Base-by-base conservation (phyloP, 768 basidiomycete species). In the Hydnomerulius pinastri region DNA sequence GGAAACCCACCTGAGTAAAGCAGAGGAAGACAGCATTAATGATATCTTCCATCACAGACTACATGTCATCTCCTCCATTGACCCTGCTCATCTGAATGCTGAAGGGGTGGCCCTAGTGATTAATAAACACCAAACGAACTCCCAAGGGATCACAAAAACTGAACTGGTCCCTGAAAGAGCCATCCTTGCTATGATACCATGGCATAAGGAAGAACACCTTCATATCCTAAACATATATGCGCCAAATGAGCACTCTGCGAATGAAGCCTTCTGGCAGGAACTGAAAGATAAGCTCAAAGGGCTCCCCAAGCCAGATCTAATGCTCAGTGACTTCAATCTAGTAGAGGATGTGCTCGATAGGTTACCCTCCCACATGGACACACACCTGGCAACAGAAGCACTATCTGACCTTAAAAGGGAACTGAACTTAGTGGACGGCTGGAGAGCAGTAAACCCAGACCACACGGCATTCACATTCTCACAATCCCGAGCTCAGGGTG, bases 291-390 rank as follows among this genome's bases (percentile, higher is more conserved):
- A 20, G 18, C 64, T 27, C 9, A n/a, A 24, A 35, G 10, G 25
- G 17, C 15, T 18, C 7, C 21, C n/a, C 21, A 21, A 46, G 38
- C 70, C 66, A 4, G 67, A 77, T 25, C 10, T 74, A 0, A 50
- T 80, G 40, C 27, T 70, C 0, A 74, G 76, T 0, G 75, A 80
- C 50, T 71, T 72, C 35, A 79, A 80, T 53, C 28, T 77, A 1
- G 68, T 71, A 0, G 74, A 78, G 45, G 70, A 74, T 1, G 15
- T 51, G 0, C 47, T 77, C 0, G 77, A 78, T 46, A 8, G 71
- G 0, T 37, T 72, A 0, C 76, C 75, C 2, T 30, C 48, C 0
- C 51, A 54, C 0, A 1, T 13, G 0, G 72, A 77, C 29, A 20
- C 49, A 0, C 11, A 40, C 1, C 10, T 10, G 0, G 50, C 64